phyloP scores from a whole-genome alignment of 2,329 filamentous ascomycete species.

The Claviceps sp. region DNA sequence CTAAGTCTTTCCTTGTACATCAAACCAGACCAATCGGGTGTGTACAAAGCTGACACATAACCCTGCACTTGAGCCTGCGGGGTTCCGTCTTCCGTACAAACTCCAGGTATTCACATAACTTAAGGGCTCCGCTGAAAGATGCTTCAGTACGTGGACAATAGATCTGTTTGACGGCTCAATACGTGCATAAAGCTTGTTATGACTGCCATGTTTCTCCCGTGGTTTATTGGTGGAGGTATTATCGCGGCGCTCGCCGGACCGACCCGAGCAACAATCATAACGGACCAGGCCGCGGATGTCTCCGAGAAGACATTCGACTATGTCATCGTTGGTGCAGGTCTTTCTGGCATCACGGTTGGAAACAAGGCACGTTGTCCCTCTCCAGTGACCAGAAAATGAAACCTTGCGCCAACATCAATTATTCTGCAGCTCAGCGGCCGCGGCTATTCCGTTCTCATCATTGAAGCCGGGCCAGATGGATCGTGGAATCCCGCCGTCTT shows the following conservation, averaged over 20 bases:
- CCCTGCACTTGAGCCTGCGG: too few relatives aligned
- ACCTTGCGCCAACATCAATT: background rate
- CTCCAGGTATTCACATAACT: too few relatives aligned
- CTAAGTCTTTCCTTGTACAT: too few relatives aligned
- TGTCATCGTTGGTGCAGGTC: slow-evolving; percentile 25
- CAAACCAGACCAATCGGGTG: too few relatives aligned
- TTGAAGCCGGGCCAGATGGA: slow-evolving; percentile 13
- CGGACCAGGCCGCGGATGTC: slow-evolving; percentile 8
- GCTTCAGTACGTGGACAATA: background rate
- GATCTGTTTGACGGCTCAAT: background rate
- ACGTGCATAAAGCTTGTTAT: background rate
- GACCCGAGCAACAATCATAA: slow-evolving; percentile 8
- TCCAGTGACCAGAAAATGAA: background rate
- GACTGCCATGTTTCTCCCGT: background rate
- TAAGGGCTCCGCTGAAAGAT: too few relatives aligned
- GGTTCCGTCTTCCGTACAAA: too few relatives aligned
- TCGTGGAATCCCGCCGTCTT: slow-evolving; percentile 11
- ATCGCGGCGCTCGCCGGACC: background rate
- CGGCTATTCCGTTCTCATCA: slow-evolving; percentile 11
- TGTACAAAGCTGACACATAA: too few relatives aligned
- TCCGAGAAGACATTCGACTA: slow-evolving; percentile 14
- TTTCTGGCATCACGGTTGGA: slow-evolving; percentile 19
- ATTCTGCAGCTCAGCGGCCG: slow-evolving; percentile 9
- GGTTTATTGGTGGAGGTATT: too few relatives aligned
- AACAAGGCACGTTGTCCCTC: slow-evolving; percentile 6